These are phyloP conservation scores for Salix caprea DNA, from an alignment of 345 rosid species.

Conservation along the genomic window DNA sequence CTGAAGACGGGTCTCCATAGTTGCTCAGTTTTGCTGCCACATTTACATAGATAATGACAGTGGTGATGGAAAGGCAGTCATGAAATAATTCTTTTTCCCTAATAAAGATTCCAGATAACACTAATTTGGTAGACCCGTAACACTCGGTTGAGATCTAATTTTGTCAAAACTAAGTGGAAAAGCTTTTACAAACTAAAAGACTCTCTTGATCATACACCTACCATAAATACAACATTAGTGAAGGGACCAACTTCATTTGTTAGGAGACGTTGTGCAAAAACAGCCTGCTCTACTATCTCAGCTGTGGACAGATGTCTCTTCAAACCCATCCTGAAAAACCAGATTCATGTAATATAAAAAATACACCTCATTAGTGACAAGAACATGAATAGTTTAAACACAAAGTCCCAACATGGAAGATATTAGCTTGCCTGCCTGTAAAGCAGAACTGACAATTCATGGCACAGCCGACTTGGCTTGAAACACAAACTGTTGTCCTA, in stretches of 20 bases:
- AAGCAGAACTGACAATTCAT: conserved; percentile 98
- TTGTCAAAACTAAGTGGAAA: not conserved
- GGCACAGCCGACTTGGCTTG: conserved; percentile 93
- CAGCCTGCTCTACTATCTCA: conserved; percentile 91
- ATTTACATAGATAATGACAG: not conserved
- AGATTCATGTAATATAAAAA: not conserved
- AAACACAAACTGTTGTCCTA: conserved; percentile 84
- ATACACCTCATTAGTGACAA: not conserved
- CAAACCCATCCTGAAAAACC: conserved; percentile 70
- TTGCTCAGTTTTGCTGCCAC: not conserved
- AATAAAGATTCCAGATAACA: not conserved
- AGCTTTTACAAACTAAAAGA: not conserved
- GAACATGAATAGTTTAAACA: not conserved
- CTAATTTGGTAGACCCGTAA: not conserved
- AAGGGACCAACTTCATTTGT: conserved; percentile 61
- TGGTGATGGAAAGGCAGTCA: not conserved
- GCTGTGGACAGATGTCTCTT: conserved; percentile 79
- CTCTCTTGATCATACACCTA: conserved; percentile 26
- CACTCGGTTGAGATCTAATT: not conserved
- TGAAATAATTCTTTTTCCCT: not conserved
- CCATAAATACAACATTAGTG: conserved; percentile 92
- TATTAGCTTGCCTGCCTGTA: conserved; percentile 62
- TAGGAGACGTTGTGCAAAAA: conserved; percentile 59
- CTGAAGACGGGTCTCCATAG: not conserved
- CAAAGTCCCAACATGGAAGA: not conserved